Evolutionary conservation across 2,329 filamentous ascomycete species (phyloP).

Genomic region (Trichoderma koningiopsis): DNA sequence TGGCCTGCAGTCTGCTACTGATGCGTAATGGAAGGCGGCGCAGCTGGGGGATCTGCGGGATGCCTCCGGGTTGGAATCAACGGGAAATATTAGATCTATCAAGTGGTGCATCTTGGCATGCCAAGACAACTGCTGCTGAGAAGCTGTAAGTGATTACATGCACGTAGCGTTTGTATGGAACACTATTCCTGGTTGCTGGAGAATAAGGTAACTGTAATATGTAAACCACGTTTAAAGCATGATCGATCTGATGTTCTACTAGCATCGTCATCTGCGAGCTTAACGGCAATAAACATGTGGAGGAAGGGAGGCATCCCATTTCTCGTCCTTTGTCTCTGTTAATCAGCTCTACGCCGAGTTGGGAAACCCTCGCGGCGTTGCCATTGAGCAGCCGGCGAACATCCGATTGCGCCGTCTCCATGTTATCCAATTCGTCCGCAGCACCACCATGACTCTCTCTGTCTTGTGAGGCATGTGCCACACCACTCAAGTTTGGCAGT

Average conservation of each 20-base stretch:
- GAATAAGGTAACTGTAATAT: too few relatives aligned
- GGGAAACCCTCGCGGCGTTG: background rate
- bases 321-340: background rate
- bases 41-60: slow-evolving; percentile 1
- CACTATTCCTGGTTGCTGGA: too few relatives aligned
- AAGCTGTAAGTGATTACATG: too few relatives aligned
- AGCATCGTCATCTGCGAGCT: background rate
- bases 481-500: background rate
- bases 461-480: background rate
- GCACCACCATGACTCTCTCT: background rate
- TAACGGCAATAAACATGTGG: slow-evolving; percentile 3
- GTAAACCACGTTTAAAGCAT: background rate
- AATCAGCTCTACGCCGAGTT: background rate
- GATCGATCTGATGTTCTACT: background rate
- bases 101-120: too few relatives aligned
- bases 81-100: background rate
- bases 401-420: background rate
- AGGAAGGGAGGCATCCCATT: background rate
- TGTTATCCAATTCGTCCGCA: slow-evolving; percentile 3
- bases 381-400: background rate
- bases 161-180: too few relatives aligned
- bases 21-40: slow-evolving; percentile 19
- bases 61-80: background rate
- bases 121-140: too few relatives aligned
- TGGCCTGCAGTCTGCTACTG: background rate